These are phyloP conservation scores for Acanthamoeba royreba DNA, from an alignment of 208 protist species.

Conservation along the genomic window DNA sequence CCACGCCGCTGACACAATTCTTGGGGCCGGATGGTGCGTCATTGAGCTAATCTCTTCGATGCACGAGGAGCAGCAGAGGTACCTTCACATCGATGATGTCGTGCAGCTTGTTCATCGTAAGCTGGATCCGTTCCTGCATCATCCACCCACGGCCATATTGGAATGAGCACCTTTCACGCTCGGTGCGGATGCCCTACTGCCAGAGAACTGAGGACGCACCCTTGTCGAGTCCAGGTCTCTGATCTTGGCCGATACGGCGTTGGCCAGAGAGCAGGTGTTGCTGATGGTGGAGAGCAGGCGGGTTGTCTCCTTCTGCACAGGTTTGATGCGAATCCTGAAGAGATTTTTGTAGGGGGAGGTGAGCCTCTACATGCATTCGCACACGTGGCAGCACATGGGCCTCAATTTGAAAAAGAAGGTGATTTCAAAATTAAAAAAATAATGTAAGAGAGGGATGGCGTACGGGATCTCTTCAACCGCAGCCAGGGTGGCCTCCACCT, in stretches of 20 bases:
- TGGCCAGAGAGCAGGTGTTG: conserved; percentile 6
- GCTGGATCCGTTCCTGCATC: conserved; percentile 13
- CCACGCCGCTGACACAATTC: conserved; percentile 34
- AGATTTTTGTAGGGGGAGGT: neutral
- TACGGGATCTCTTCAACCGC: conserved; percentile 42
- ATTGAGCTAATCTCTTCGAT: neutral
- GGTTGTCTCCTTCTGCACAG: neutral
- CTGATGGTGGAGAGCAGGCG: neutral
- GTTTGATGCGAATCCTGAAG: neutral
- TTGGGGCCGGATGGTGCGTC: neutral
- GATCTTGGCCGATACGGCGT: neutral
- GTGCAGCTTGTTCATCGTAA: conserved; percentile 27
- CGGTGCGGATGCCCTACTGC: too few species aligned
- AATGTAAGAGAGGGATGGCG: neutral
- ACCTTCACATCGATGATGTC: conserved; percentile 44
- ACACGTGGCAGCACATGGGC: too few species aligned
- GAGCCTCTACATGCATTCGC: neutral
- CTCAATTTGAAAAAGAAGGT: neutral
- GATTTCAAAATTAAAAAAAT: neutral
- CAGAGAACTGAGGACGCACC: neutral
- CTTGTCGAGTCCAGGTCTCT: conserved; percentile 22
- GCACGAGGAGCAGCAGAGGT: neutral
- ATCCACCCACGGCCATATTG: too few species aligned
- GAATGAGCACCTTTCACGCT: too few species aligned
- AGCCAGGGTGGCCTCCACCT: neutral